Conservation (phyloP, 768 basidiomycete genomes). For the Psilocybe cyanescens region DNA sequence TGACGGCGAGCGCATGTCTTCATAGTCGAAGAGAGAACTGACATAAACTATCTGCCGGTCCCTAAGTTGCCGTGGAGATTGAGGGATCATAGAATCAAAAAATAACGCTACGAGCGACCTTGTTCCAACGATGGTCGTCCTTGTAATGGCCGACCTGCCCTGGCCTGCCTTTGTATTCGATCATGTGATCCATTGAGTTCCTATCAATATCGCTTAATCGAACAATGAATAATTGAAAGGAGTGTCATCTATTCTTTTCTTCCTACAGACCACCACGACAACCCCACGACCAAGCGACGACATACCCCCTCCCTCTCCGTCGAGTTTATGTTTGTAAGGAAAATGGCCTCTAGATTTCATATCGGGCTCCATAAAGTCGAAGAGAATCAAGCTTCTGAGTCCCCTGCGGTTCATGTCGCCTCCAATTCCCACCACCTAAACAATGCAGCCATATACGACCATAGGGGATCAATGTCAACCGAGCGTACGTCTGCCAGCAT, state of each 20-base stretch:
- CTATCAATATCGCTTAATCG: conserved; percentile 19
- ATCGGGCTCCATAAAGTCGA: conserved; percentile 33
- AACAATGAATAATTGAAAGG: conserved; percentile 32
- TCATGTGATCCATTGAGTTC: conserved; percentile 15
- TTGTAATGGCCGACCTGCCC: conserved; percentile 9
- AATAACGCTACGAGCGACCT: conserved; percentile 16
- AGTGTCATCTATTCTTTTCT: conserved; percentile 11
- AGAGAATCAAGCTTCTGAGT: conserved; percentile 24
- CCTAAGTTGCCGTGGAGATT: conserved; percentile 21
- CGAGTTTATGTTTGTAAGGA: conserved; percentile 44
- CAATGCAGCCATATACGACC: conserved; percentile 45
- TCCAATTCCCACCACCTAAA: conserved; percentile 33
- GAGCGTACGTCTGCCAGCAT: conserved; percentile 57
- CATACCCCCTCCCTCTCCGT: not conserved
- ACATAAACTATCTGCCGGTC: not conserved
- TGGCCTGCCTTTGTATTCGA: conserved; percentile 15
- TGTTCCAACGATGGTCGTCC: conserved; percentile 29
- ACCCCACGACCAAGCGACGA: not conserved
- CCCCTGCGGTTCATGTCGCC: conserved; percentile 34
- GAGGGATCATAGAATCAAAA: conserved; percentile 11
- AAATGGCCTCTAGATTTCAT: conserved; percentile 56
- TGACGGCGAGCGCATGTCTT: not conserved
- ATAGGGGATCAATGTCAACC: conserved; percentile 72
- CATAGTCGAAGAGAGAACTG: not conserved
- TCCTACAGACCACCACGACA: conserved; percentile 1